Percentiles rank a stretch among this genome's conserved stretches.
phyloP scores from a whole-genome alignment of 768 basidiomycete species.

The Leccinum obscurum region DNA sequence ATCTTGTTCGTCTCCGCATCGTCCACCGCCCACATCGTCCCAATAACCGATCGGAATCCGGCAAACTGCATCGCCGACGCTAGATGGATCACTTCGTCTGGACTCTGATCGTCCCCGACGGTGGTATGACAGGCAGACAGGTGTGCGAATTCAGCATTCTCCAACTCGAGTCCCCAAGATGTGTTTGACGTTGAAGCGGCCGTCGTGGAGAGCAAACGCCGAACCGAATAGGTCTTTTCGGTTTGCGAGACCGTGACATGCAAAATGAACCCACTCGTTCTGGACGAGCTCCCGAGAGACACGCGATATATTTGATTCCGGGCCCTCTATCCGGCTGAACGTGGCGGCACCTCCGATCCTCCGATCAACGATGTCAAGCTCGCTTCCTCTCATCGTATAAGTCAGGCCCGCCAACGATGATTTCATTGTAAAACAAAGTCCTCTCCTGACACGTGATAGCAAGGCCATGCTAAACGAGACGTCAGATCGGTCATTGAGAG shows the following conservation, averaged over 20 bases:
- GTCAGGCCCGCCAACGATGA: conserved; percentile 36
- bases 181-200: not conserved
- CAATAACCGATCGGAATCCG: not conserved
- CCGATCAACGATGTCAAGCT: not conserved
- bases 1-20: too few relatives aligned
- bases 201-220: not conserved
- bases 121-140: not conserved
- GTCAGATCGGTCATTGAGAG: not conserved
- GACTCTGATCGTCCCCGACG: not conserved
- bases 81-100: not conserved
- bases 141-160: not conserved
- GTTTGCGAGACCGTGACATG: not conserved
- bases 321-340: not conserved
- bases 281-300: not conserved
- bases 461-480: conserved; percentile 20
- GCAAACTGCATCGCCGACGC: too few relatives aligned
- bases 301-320: not conserved
- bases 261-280: not conserved
- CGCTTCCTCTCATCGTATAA: conserved; percentile 40
- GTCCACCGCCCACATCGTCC: not conserved
- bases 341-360: not conserved
- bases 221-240: not conserved
- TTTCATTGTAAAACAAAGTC: conserved; percentile 43
- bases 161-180: not conserved
- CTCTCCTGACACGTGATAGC: conserved; percentile 23